A percentile compares a stretch with the other conserved stretches of the same genome.
Evolutionary conservation across 441 rosid genomes (phyloP).

Genomic region (Eruca vesicaria): DNA sequence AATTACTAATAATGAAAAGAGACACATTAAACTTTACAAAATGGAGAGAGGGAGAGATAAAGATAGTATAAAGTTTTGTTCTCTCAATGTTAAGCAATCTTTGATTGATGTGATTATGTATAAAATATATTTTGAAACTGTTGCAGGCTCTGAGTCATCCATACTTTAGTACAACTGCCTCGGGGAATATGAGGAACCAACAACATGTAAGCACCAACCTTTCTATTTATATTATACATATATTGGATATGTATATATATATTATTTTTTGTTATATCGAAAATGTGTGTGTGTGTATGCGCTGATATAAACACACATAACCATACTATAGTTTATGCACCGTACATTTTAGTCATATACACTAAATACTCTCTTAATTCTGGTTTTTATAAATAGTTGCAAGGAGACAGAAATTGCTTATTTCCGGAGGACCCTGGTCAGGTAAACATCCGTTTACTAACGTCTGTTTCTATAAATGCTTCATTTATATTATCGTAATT

Average conservation of each 20-base stretch:
- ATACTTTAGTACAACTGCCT: constrained; percentile 75
- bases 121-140: constrained; percentile 5
- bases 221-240: too few relatives aligned
- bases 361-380: not conserved
- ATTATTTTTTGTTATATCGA: too few relatives aligned
- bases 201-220: constrained; percentile 29
- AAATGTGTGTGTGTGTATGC: too few relatives aligned
- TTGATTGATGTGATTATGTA: constrained; percentile 37
- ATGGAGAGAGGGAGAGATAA: not conserved
- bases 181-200: constrained; percentile 61
- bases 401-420: constrained; percentile 71
- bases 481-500: not conserved
- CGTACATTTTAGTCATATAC: not conserved
- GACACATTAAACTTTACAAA: not conserved
- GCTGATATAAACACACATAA: too few relatives aligned
- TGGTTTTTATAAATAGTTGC: constrained; percentile 49
- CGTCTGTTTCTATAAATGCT: constrained; percentile 15
- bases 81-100: constrained; percentile 27
- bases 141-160: constrained; percentile 90
- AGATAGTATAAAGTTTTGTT: constrained; percentile 19
- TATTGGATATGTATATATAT: too few relatives aligned
- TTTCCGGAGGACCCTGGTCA: constrained; percentile 99
- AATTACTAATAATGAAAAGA: not conserved
- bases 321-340: not conserved
- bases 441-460: constrained; percentile 36